Evolutionary conservation across 179 eudicot species (phyloP), one percentile per base, ranked within the genome.

Genomic region (Camellia oleifera): DNA sequence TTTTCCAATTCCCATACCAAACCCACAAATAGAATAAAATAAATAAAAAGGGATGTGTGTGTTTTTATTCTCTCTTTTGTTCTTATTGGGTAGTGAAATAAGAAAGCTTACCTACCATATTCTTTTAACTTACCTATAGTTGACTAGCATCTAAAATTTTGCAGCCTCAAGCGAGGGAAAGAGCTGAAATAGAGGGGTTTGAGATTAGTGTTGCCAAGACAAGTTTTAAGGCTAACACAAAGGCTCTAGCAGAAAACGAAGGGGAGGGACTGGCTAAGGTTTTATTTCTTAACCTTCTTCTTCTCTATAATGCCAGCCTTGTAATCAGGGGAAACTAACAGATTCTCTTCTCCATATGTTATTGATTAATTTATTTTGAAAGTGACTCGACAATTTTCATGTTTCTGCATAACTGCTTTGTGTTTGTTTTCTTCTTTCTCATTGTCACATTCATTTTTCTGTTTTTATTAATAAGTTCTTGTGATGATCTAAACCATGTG

Each of bases 211-310:
- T 93, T 71, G 91, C 93, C 18, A 93, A 89, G 90, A 90, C 96
- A 70, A 93, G 97, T 82, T 93, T 93, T 87, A 93, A 92, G 88
- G 97, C 97, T 74, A 93, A 93, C 87, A 91, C 98, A 53, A 93
- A 93, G 77, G 98, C 98, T 7, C 88, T 93, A 52, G 98, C 98
- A 64, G 98, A 93, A 88, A 93, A 93, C 84, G 98, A 93, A 85
- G 98, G 89, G 57, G 98, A 93, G 81, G 98, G 98, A 60, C 82
- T 92, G 76, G 98, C 98, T 74, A 93, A 93, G 98, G 98, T 93
- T 74, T 71, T 74, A 58, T 52, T 73, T 54, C 61, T 62, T 46
- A 32, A 18, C 20, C n/a, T 48, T 15, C 5, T 40, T 26, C 45
- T 45, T 20, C 15, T 61, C 65, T 61, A 11, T 61, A 4, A 61